These are phyloP conservation scores for Lenzites betulinus DNA, from an alignment of 768 basidiomycete species.

Conservation along the genomic window DNA sequence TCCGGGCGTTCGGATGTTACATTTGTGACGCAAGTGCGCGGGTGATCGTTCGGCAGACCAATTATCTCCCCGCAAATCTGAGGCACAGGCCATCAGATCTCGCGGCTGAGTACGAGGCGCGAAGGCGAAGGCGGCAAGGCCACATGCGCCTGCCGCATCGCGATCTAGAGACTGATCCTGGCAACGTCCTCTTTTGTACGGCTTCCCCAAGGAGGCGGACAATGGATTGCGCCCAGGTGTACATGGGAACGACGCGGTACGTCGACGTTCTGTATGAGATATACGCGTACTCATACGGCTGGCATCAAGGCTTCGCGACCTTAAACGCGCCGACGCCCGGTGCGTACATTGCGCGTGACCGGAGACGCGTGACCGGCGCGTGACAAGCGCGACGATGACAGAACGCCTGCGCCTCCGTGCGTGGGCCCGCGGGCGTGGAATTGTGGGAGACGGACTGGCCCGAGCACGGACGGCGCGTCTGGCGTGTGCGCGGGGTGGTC, in stretches of 20 bases:
- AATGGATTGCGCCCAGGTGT: constrained; percentile 11
- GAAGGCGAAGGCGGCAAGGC: neutral
- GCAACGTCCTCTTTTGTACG: constrained; percentile 11
- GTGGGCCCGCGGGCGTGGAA: neutral
- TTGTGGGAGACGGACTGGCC: neutral
- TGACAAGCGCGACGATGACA: constrained; percentile 8
- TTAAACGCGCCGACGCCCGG: neutral
- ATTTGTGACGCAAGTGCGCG: neutral
- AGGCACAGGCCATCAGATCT: constrained; percentile 8
- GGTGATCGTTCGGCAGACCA: constrained; percentile 2
- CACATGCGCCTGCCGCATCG: constrained; percentile 3
- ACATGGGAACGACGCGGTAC: constrained; percentile 12
- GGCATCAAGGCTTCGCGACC: neutral
- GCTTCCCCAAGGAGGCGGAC: constrained; percentile 11
- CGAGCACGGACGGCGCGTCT: neutral
- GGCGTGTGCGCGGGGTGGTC: neutral
- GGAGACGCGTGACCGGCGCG: constrained; percentile 3
- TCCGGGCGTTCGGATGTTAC: neutral
- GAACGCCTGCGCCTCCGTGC: neutral
- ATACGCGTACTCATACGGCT: neutral
- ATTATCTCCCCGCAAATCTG: constrained; percentile 13
- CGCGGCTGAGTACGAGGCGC: constrained; percentile 9
- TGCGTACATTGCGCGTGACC: neutral
- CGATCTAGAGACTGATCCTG: constrained; percentile 2
- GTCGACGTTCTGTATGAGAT: neutral